A percentile compares a stretch with the other conserved stretches of the same genome.
Conservation (phyloP, 2,329 filamentous ascomycete species). For the Stachybotrys echinatus region DNA sequence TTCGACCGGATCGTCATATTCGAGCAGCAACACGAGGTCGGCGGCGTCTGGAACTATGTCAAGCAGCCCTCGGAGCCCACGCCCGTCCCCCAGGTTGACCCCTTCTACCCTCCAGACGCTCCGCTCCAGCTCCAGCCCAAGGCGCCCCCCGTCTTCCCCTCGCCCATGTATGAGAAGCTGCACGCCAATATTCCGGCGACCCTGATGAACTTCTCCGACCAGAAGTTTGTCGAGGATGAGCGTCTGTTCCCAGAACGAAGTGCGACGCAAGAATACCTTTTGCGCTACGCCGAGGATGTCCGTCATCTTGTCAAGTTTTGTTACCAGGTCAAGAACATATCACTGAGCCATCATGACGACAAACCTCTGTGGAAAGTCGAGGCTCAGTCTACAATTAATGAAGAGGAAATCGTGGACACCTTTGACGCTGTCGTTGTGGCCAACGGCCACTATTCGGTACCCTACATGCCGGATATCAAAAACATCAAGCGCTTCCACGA, state of each 20-base stretch:
- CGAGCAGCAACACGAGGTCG: conserved; percentile 72
- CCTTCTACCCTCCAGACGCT: conserved; percentile 56
- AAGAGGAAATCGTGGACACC: conserved; percentile 29
- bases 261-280: conserved; percentile 68
- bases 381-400: conserved; percentile 43
- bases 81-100: conserved; percentile 64
- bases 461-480: conserved; percentile 58
- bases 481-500: conserved; percentile 56
- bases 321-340: conserved; percentile 61
- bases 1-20: conserved; percentile 72
- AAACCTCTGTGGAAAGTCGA: conserved; percentile 57
- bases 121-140: conserved; percentile 45
- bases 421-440: conserved; percentile 76
- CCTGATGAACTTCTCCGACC: conserved; percentile 76
- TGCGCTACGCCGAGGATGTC: conserved; percentile 65
- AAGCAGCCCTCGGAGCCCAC: conserved; percentile 38
- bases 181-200: conserved; percentile 82
- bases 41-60: conserved; percentile 84
- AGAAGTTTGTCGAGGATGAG: conserved; percentile 55
- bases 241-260: conserved; percentile 71
- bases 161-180: conserved; percentile 74
- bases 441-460: conserved; percentile 68
- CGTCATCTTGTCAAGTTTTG: conserved; percentile 63
- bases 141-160: conserved; percentile 60
- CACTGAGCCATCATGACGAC: conserved; percentile 18